A percentile compares a stretch with the other conserved stretches of the same genome.
Evolutionary conservation across 2,329 filamentous ascomycete species (phyloP).

Genomic region (Fusarium mexicanum): DNA sequence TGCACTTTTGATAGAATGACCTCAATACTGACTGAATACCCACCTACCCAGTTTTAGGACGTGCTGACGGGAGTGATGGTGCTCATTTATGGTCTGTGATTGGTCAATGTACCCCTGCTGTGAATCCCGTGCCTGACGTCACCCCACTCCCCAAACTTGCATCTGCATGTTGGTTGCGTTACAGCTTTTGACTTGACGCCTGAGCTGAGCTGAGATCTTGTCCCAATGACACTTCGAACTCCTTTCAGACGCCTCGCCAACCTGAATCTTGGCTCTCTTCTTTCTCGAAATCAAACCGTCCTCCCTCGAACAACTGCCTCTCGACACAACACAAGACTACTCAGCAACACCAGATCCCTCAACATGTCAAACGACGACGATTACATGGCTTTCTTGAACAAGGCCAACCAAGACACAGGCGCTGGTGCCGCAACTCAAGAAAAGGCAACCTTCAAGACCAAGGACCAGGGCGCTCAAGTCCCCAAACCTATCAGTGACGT

Average conservation of each 20-base stretch:
- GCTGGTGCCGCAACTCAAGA: conserved; percentile 30
- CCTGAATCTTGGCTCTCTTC: not conserved
- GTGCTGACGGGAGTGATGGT: not conserved
- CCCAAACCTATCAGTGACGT: conserved; percentile 66
- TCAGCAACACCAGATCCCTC: conserved; percentile 33
- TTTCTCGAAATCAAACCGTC: not conserved
- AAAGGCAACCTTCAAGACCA: conserved; percentile 58
- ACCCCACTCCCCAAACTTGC: conserved; percentile 41
- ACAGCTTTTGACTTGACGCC: conserved; percentile 20
- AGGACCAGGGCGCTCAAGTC: conserved; percentile 65
- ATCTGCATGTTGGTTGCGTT: conserved; percentile 18
- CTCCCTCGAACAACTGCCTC: not conserved
- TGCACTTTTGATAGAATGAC: not conserved
- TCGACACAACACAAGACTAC: conserved; percentile 16
- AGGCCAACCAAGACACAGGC: conserved; percentile 80
- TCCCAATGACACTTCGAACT: conserved; percentile 33
- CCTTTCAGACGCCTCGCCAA: conserved; percentile 10
- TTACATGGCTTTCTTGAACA: conserved; percentile 86
- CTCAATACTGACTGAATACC: not conserved
- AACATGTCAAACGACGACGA: conserved; percentile 81
- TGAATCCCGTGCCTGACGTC: conserved; percentile 42
- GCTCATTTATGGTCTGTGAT: not conserved
- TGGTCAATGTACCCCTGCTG: not conserved
- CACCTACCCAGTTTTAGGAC: not conserved
- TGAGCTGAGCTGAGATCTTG: conserved; percentile 21